phyloP scores from a whole-genome alignment of 2,329 filamentous ascomycete genomes.

The Nemania serpens region DNA sequence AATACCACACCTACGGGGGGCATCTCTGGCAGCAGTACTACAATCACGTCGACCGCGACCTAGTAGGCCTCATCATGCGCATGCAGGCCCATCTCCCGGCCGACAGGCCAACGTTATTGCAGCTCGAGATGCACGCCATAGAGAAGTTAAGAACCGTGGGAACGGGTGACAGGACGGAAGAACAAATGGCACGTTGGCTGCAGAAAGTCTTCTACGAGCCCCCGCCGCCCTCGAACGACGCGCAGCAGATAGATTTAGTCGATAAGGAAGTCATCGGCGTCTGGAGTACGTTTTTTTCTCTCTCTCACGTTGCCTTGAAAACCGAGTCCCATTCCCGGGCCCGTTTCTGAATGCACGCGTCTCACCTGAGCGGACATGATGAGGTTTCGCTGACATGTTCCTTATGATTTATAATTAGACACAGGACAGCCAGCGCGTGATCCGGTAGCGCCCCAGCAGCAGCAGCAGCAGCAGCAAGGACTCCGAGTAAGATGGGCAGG shows the following conservation, averaged over 20 bases:
- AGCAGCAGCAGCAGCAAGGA: too few relatives aligned
- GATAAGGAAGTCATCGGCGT: neutral
- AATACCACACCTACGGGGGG: slow-evolving; percentile 20
- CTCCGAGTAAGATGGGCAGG: too few relatives aligned
- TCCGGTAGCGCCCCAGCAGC: too few relatives aligned
- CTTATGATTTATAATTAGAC: too few relatives aligned
- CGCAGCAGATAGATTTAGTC: neutral
- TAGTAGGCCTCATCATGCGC: slow-evolving; percentile 13
- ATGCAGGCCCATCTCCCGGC: slow-evolving; percentile 25
- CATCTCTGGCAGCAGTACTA: slow-evolving; percentile 15
- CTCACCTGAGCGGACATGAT: too few relatives aligned
- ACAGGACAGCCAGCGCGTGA: too few relatives aligned
- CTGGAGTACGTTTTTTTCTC: too few relatives aligned
- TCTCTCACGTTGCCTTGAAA: too few relatives aligned
- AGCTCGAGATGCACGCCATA: slow-evolving; percentile 2
- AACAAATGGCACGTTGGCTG: neutral
- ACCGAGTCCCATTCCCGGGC: too few relatives aligned
- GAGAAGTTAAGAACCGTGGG: neutral
- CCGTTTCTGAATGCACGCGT: too few relatives aligned
- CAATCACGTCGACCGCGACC: slow-evolving; percentile 2
- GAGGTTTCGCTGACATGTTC: too few relatives aligned
- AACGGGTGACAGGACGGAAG: neutral
- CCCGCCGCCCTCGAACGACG: neutral
- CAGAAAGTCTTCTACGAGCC: slow-evolving; percentile 11
- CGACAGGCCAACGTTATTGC: slow-evolving; percentile 12